A percentile compares a stretch with the other conserved stretches of the same genome.
Evolutionary conservation across 176 grass and related monocot genomes (phyloP).

Genomic region (Rhynchospora pubera): DNA sequence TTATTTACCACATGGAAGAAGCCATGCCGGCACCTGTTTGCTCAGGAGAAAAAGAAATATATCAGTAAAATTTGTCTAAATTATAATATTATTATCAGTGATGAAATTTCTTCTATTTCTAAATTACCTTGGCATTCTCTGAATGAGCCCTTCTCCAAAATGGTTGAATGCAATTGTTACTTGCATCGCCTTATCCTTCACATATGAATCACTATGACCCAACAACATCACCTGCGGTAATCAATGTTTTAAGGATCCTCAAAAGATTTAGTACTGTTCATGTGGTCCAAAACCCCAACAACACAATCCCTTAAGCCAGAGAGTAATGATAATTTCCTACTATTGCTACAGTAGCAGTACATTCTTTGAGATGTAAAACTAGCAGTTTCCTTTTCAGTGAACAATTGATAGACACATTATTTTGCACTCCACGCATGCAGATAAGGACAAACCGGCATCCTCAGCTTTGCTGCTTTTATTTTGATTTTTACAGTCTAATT

Average conservation of each 20-base stretch:
- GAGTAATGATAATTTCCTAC: background rate
- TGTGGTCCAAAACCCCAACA: background rate
- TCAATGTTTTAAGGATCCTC: constrained; percentile 1
- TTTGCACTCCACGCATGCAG: background rate
- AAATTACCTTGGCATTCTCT: constrained; percentile 45
- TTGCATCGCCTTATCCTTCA: constrained; percentile 34
- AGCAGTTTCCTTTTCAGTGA: background rate
- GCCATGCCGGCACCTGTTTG: constrained; percentile 37
- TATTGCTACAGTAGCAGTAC: background rate
- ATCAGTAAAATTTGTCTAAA: background rate
- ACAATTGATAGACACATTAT: background rate
- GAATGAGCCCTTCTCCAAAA: constrained; percentile 42
- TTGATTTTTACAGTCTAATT: background rate
- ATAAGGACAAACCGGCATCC: background rate
- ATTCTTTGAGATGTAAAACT: background rate
- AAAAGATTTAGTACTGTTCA: background rate
- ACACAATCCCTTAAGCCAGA: background rate
- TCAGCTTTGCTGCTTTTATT: too few species aligned
- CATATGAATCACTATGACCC: constrained; percentile 39
- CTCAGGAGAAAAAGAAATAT: background rate
- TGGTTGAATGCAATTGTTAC: constrained; percentile 46
- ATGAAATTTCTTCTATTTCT: background rate
- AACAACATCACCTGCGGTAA: constrained; percentile 42
- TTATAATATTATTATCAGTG: background rate
- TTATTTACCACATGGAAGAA: constrained; percentile 48